Evolutionary conservation across 2,329 filamentous ascomycete genomes (phyloP), one percentile per base, ranked within the genome.

Genomic region (Sporothrix pallida): DNA sequence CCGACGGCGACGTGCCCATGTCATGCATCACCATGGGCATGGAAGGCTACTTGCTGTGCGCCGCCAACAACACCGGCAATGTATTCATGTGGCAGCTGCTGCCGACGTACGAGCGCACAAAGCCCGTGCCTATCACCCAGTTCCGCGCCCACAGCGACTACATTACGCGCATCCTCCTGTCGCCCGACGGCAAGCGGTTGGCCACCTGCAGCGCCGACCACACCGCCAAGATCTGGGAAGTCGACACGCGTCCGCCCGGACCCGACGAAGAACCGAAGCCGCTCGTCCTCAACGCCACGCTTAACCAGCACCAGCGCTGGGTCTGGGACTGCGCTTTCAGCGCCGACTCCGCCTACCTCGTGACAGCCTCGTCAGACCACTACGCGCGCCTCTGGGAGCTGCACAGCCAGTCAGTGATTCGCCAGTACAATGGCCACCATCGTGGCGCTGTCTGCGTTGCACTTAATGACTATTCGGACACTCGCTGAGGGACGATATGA

Each of bases 311-410:
- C 83, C 95, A 98, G 83, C 91, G 95, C 72, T 98, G 95, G 95
- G 95, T 98, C 0, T 98, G 95, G 95, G 95, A 98, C 81, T 98
- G 95, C 79, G 95, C 95, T 0, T 98, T 98, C 83, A 95, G 92
- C 75, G 95, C 95, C 37, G 95, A 98, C 81, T 95, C 92, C 48
- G 95, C 95, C 0, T 98, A 98, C 79, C 86, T 98, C 7, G 95
- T 98, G 13, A 98, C 95, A 0, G 94, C 95, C 5, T 97, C 94
- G 81, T 95, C 92, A 58, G 95, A 98, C 80, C 95, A 98, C 81
- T 98, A 97, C 80, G 95, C 95, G 1, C 88, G 95, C 20, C 84
- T 98, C 73, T 98, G 95, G 95, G 95, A 98, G 84, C 85, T 98
- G 76, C 86, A 88, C 76, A 94, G 91, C 77, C 94, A 97, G 82